Evolutionary conservation across 139 green algal genomes (phyloP).

Genomic region (Dunaliella sp.): DNA sequence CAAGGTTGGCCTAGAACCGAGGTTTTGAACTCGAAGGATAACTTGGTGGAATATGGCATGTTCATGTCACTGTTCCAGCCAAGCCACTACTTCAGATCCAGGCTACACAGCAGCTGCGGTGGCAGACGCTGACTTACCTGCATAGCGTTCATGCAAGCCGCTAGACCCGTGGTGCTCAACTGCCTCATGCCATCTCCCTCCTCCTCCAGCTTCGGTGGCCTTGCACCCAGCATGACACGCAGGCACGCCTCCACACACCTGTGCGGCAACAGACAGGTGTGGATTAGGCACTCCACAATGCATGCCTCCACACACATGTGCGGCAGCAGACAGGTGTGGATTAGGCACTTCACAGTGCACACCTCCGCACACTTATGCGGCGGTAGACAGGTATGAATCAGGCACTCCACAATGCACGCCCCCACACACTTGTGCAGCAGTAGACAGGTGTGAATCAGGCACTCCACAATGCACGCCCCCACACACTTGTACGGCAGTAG

Average conservation of each 20-base stretch:
- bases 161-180: conserved; percentile 16
- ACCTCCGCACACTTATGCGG: neutral
- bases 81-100: no score
- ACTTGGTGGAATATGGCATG: no score
- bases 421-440: neutral
- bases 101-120: no score
- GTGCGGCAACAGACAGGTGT: neutral
- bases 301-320: neutral
- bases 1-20: no score
- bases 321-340: neutral
- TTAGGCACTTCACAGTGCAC: neutral
- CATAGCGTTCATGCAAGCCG: conserved; percentile 41
- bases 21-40: no score
- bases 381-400: neutral
- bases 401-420: neutral
- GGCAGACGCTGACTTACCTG: no score
- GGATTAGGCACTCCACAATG: neutral
- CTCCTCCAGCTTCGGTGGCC: conserved; percentile 28
- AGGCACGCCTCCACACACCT: conserved; percentile 56
- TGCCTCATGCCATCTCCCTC: conserved; percentile 7
- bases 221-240: conserved; percentile 64
- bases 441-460: neutral
- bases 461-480: no score
- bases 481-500: no score
- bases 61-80: no score